Base-by-base conservation (phyloP, 306 rosid genomes). In the Gillenia trifoliata region DNA sequence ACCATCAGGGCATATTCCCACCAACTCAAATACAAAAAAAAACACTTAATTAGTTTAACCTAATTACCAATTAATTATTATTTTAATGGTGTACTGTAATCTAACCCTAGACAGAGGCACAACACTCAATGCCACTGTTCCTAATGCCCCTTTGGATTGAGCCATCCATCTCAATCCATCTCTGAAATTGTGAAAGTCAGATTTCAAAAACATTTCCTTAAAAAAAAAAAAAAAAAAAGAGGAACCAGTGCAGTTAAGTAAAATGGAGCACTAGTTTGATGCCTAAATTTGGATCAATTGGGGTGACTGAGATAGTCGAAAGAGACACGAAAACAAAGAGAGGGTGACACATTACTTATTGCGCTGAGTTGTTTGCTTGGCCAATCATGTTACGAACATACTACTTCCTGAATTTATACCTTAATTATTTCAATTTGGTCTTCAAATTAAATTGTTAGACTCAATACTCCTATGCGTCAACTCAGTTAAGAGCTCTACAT, bases 1-100 rank as follows among this genome's bases (percentile, higher is more conserved):
- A 40, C 45, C 33, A 59, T n/a, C 43, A 16, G 83, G 52, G 80
- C 80, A 75, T 85, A 79, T 77, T 57, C 89, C 52, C 80, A 31
- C 71, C 75, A 65, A 70, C 78, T 68, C 78, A 59, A 19, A 50
- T 56, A 76, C 56, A 15, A 71, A 60, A 13, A 74, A 65, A 29
- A 11, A 52, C 55, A 60, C 61, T 5, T 9, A 30, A 57, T 76
- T 59, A 34, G 62, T 67, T 66, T 65, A 61, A 66, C 70, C 61
- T 30, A 64, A 76, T 55, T 68, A 29, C 28, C 59, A 66, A 59
- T 70, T 56, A 4, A 13, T 57, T 25, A 54, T 28, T 41, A 33
- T 23, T 20, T 49, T 50, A 63, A 19, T 23, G 2, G 30, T 43
- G 59, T 8, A 1, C 31, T 61, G 50, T 71, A 12, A 17, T 15